Base-by-base conservation (phyloP, 2,329 filamentous ascomycete genomes). In the Fusarium pseudonygamai region DNA sequence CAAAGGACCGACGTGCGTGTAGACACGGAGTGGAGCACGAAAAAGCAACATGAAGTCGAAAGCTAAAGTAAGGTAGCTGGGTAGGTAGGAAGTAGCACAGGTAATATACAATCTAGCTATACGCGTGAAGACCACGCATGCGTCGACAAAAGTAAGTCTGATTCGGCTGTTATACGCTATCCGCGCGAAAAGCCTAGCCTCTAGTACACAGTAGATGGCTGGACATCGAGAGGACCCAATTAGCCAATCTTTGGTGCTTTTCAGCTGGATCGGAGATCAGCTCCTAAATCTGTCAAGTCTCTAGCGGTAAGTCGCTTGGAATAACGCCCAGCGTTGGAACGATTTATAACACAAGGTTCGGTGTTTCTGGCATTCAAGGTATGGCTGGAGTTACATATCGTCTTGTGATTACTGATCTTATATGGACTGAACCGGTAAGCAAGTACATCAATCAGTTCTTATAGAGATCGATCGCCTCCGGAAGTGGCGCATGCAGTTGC, bases 261-360 rank as follows among this genome's bases (percentile, higher is more conserved):
- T 71, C 58, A 59, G 60, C 37, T 63, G 28, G 40, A 56, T 49
- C 32, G 57, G 42, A 26, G 30, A 49, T 22, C 32, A 32, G 24
- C 42, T 63, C 39, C 43, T 52, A 39, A 60, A 53, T 70, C 42
- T 57, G 59, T 39, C 52, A 60, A 30, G 52, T 67, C 62, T 60
- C 42, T 55, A 56, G 74, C 66, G 74, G 72, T 76, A 71, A 75
- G 64, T 59, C 26, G 34, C 26, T 58, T 57, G 45, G 37, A 43
- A 36, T 62, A 42, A 26, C 40, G 32, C 50, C 43, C 49, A 46
- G 36, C 59, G 52, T 28, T 36, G 36, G 34, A n/a, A 45, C 32
- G 30, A 36, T 26, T 36, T 20, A 24, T 7, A 39, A 20, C 34
- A 28, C 37, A 15, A 30, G 13, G 40, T 24, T 22, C 3, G 39